phyloP scores from a whole-genome alignment of 768 basidiomycete genomes.

The Mycena chlorophos region DNA sequence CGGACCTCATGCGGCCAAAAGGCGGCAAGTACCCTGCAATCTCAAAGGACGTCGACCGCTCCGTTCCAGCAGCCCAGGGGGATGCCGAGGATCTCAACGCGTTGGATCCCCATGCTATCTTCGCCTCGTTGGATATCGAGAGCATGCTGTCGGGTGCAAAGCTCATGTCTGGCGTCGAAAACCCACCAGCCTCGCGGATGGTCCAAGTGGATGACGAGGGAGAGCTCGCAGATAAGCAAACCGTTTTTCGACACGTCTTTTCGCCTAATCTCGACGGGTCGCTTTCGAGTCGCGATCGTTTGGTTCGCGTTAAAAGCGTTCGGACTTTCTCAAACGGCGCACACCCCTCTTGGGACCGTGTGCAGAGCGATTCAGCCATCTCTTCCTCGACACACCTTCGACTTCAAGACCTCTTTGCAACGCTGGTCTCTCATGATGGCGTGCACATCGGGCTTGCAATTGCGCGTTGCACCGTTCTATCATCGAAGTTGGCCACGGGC shows the following conservation, averaged over 20 bases:
- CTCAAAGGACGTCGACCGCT: slow-evolving; percentile 26
- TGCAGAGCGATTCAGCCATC: background rate
- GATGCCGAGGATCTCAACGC: background rate
- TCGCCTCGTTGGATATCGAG: background rate
- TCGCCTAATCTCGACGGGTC: slow-evolving; percentile 16
- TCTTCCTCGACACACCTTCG: background rate
- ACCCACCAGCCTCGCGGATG: too few species aligned
- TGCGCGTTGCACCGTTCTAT: background rate
- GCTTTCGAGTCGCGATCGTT: slow-evolving; percentile 23
- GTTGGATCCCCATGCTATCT: background rate
- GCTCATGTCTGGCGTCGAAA: too few species aligned
- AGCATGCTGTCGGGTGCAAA: too few species aligned
- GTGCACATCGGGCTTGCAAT: background rate
- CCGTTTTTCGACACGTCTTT: slow-evolving; percentile 13
- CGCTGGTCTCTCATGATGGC: background rate
- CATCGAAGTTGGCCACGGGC: background rate
- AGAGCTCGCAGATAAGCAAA: too few species aligned
- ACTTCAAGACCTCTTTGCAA: background rate
- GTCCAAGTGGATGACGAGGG: too few species aligned
- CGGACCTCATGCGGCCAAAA: slow-evolving; percentile 28
- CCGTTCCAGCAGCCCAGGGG: too few species aligned
- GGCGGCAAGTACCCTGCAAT: slow-evolving; percentile 31
- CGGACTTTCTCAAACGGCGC: slow-evolving; percentile 21
- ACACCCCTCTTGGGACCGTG: slow-evolving; percentile 1
- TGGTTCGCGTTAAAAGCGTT: slow-evolving; percentile 24